These are phyloP conservation scores for Smittium culicis DNA, from an alignment of 371 early-diverging fungal species.

Conservation along the genomic window DNA sequence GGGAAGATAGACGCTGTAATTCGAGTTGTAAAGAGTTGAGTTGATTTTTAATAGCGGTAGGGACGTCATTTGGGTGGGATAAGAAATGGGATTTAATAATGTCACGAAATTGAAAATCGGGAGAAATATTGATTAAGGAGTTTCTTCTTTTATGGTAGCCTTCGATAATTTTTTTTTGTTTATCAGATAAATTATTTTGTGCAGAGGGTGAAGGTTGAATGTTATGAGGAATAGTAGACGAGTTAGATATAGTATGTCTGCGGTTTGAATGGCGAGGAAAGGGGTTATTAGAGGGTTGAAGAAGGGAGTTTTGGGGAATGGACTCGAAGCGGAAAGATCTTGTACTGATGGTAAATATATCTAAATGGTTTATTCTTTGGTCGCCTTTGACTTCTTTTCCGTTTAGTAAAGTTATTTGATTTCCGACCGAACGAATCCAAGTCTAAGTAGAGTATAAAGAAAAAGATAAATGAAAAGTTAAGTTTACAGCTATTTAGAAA, in stretches of 20 bases:
- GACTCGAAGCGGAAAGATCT: constrained; percentile 4
- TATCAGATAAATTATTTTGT: neutral
- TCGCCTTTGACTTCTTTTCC: constrained; percentile 9
- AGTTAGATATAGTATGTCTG: neutral
- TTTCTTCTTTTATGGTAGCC: neutral
- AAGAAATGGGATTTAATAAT: neutral
- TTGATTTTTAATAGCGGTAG: neutral
- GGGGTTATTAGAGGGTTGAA: neutral
- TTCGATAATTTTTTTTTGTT: neutral
- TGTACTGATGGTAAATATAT: neutral
- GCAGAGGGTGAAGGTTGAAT: too few relatives aligned
- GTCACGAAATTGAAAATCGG: neutral
- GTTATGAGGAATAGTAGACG: neutral
- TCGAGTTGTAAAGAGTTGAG: neutral
- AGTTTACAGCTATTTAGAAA: too few relatives aligned
- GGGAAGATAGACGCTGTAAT: neutral
- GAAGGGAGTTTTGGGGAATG: neutral
- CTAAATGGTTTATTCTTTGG: neutral
- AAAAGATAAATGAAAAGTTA: neutral
- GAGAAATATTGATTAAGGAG: neutral
- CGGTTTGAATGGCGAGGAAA: neutral
- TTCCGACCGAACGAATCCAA: constrained; percentile 3
- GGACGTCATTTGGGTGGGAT: neutral
- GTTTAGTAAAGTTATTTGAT: constrained; percentile 1
- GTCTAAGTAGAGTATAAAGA: neutral